phyloP scores from a whole-genome alignment of 192 early-diverging fungal genomes.

The Backusella liffmaniae region DNA sequence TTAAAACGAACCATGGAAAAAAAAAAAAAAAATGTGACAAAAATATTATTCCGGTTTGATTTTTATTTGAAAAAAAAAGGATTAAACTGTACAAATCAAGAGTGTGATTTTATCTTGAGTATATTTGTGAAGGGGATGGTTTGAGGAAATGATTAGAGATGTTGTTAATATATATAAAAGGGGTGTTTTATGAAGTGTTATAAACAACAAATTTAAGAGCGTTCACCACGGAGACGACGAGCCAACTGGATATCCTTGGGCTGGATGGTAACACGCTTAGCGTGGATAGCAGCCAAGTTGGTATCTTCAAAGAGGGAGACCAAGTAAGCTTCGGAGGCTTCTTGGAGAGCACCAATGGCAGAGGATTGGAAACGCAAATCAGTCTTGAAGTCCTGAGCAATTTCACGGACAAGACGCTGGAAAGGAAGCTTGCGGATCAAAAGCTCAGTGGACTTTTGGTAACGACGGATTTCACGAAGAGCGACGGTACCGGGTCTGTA shows the following conservation, averaged over 20 bases:
- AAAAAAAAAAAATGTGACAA: neutral
- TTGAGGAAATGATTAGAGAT: neutral
- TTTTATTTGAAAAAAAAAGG: conserved; percentile 4
- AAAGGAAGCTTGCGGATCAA: conserved; percentile 92
- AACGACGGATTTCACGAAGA: conserved; percentile 89
- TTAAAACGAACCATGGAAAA: neutral
- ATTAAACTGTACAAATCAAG: conserved; percentile 5
- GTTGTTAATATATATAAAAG: conserved; percentile 4
- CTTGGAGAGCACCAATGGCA: conserved; percentile 98
- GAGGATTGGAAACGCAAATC: conserved; percentile 99
- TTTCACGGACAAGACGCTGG: conserved; percentile 97
- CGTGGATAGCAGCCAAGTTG: conserved; percentile 97
- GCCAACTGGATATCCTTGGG: conserved; percentile 99
- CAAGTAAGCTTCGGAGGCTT: conserved; percentile 95
- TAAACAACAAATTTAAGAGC: conserved; percentile 58
- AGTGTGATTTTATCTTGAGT: neutral
- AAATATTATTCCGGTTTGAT: conserved; percentile 2
- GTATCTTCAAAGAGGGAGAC: conserved; percentile 95
- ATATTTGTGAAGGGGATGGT: neutral
- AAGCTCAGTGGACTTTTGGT: conserved; percentile 96
- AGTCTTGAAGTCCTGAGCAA: conserved; percentile 99
- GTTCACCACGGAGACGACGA: conserved; percentile 92
- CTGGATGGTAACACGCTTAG: conserved; percentile 99
- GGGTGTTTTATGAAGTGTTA: neutral
- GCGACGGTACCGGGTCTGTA: conserved; percentile 89